Evolutionary conservation across 148 eudicot species (phyloP).

Genomic region (Mesembryanthemum crystallinum): DNA sequence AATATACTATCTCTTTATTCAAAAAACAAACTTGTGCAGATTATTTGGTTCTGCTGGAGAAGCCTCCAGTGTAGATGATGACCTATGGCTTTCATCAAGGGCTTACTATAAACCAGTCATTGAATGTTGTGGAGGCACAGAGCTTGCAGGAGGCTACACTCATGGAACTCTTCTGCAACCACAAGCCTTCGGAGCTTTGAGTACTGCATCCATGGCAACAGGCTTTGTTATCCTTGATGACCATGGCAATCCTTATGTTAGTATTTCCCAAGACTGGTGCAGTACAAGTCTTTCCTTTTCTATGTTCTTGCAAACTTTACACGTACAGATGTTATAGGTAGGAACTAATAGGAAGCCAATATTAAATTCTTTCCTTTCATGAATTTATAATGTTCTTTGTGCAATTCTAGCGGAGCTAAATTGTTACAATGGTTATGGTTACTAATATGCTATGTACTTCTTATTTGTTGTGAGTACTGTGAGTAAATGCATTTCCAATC

Average conservation of each 20-base stretch:
- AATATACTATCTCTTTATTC: too few species aligned
- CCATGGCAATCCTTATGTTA: slow-evolving; percentile 71
- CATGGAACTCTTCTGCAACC: slow-evolving; percentile 72
- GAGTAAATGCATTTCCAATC: too few species aligned
- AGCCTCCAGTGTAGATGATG: slow-evolving; percentile 86
- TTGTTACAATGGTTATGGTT: too few species aligned
- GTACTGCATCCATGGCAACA: slow-evolving; percentile 61
- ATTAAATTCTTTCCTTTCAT: not conserved
- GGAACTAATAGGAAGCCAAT: not conserved
- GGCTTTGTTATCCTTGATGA: slow-evolving; percentile 76
- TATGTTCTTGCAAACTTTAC: not conserved
- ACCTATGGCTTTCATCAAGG: slow-evolving; percentile 98
- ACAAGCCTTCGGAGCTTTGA: slow-evolving; percentile 90
- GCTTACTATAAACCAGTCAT: slow-evolving; percentile 72
- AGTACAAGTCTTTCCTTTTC: not conserved
- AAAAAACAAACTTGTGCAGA: slow-evolving; percentile 55
- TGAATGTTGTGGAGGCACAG: slow-evolving; percentile 95
- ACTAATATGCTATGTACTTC: too few species aligned
- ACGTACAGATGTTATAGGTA: not conserved
- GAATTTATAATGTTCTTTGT: not conserved
- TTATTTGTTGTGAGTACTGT: too few species aligned
- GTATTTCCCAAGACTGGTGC: slow-evolving; percentile 19
- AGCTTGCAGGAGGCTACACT: slow-evolving; percentile 71
- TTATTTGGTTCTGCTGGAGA: slow-evolving; percentile 76
- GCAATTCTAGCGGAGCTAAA: too few species aligned